A percentile compares a stretch with the other conserved stretches of the same genome.
Evolutionary conservation across 1,284 basidiomycete genomes (phyloP).

Genomic region (Puccinia horiana): DNA sequence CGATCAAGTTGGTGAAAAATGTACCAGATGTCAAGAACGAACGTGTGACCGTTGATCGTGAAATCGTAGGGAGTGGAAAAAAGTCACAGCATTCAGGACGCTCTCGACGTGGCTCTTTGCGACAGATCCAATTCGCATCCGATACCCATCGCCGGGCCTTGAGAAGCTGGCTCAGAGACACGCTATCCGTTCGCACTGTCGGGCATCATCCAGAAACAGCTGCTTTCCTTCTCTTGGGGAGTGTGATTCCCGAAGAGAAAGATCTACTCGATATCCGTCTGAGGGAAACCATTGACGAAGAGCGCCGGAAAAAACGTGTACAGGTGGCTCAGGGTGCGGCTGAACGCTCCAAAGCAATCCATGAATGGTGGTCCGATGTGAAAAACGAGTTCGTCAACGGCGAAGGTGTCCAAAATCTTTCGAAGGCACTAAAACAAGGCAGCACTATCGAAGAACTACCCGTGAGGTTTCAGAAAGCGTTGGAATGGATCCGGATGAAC

Average conservation of each 20-base stretch:
- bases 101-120: conserved; percentile 46
- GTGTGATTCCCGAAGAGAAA: conserved; percentile 51
- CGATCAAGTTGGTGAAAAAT: background rate
- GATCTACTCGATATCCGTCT: conserved; percentile 53
- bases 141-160: conserved; percentile 52
- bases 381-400: conserved; percentile 52
- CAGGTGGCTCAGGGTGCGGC: conserved; percentile 51
- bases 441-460: conserved; percentile 51
- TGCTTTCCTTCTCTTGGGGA: conserved; percentile 52
- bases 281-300: conserved; percentile 53
- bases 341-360: conserved; percentile 50
- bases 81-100: background rate
- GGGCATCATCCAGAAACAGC: conserved; percentile 54
- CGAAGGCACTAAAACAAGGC: conserved; percentile 49
- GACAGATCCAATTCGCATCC: conserved; percentile 50
- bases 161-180: conserved; percentile 53
- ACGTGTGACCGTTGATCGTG: background rate
- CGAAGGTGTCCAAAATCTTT: conserved; percentile 52
- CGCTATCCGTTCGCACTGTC: conserved; percentile 51
- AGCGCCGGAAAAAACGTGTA: conserved; percentile 51
- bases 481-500: conserved; percentile 50
- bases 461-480: conserved; percentile 51
- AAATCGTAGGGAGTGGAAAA: conserved; percentile 9
- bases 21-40: conserved; percentile 2
- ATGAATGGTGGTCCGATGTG: conserved; percentile 50